These are phyloP conservation scores for Debaryomyces udenii DNA, from an alignment of 1,139 yeast genomes.

Conservation along the genomic window DNA sequence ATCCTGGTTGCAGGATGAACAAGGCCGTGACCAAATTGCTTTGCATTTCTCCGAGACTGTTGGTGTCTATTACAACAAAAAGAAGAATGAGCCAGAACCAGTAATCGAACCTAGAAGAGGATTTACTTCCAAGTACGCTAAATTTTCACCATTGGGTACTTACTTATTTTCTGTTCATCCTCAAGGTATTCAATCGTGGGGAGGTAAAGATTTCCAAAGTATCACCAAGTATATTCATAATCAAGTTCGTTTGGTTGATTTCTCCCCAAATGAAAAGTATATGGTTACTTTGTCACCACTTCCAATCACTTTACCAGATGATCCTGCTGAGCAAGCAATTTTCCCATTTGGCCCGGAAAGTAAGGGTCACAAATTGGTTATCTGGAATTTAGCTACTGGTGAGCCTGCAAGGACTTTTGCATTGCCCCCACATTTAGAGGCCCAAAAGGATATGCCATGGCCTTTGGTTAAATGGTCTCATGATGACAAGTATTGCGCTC, in stretches of 20 bases:
- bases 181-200: constrained; percentile 97
- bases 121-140: constrained; percentile 86
- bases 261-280: constrained; percentile 89
- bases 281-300: constrained; percentile 89
- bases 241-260: constrained; percentile 85
- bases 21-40: constrained; percentile 89
- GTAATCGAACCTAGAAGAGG: constrained; percentile 78
- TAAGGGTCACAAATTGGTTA: constrained; percentile 90
- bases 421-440: constrained; percentile 74
- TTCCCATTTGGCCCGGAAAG: constrained; percentile 88
- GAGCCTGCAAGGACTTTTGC: constrained; percentile 90
- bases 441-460: constrained; percentile 83
- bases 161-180: constrained; percentile 86
- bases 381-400: constrained; percentile 90
- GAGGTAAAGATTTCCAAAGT: constrained; percentile 79
- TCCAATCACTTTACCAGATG: constrained; percentile 75
- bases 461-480: constrained; percentile 96
- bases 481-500: constrained; percentile 93
- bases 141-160: constrained; percentile 94
- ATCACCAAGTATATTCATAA: constrained; percentile 84
- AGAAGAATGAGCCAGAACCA: constrained; percentile 72
- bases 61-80: constrained; percentile 87
- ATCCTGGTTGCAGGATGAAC: constrained; percentile 88
- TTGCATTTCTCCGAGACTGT: constrained; percentile 81
- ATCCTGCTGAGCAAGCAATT: constrained; percentile 59